Evolutionary conservation across 164 flowering plant genomes (phyloP).

Genomic region (Litsea cubeba): DNA sequence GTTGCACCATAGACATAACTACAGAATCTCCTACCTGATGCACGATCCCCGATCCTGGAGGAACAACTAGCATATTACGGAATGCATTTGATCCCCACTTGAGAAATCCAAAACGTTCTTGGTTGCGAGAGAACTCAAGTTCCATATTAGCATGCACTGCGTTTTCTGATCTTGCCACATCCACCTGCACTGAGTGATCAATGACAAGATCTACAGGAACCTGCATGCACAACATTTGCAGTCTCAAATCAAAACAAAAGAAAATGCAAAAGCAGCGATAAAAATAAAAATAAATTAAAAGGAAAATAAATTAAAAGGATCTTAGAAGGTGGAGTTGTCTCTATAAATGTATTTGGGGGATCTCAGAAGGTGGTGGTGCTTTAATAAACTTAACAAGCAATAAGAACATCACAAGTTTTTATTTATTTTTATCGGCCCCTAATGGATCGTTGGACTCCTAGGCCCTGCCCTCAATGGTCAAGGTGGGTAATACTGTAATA

Average conservation of each 20-base stretch:
- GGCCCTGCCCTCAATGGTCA: no score
- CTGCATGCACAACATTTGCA: constrained; percentile 31
- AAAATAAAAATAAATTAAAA: not conserved
- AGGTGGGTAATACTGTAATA: no score
- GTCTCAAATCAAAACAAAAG: not conserved
- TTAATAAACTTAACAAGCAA: no score
- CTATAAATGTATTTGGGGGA: not conserved
- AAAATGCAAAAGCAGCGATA: not conserved
- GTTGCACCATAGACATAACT: not conserved
- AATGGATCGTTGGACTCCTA: no score
- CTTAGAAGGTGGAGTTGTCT: not conserved
- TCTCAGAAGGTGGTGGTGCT: no score
- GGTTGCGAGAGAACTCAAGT: constrained; percentile 84
- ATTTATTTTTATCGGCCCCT: no score
- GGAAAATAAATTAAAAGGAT: not conserved
- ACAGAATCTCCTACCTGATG: constrained; percentile 53
- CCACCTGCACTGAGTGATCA: constrained; percentile 97
- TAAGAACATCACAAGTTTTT: no score
- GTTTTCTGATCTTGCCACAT: constrained; percentile 82
- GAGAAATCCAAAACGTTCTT: constrained; percentile 85
- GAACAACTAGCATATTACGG: constrained; percentile 91
- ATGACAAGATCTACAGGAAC: constrained; percentile 97
- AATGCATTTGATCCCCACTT: constrained; percentile 95
- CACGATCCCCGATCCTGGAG: constrained; percentile 97
- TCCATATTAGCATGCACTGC: constrained; percentile 93